Conservation (phyloP, 441 rosid species). For the Breynia disticha region DNA sequence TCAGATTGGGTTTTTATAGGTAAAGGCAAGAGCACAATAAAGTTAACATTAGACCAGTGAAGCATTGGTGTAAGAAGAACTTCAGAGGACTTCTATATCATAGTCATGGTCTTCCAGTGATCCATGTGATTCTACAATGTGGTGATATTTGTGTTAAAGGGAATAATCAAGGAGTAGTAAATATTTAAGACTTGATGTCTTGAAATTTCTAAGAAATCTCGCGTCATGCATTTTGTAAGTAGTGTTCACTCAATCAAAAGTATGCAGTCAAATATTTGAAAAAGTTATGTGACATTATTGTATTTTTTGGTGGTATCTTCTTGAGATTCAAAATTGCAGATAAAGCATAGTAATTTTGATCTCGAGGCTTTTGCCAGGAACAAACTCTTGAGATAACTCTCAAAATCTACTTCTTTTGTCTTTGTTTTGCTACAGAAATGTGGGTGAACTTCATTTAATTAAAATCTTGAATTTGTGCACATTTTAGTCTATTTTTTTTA, state of each 20-base stretch:
- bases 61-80: too few relatives aligned
- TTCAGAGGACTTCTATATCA: slow-evolving; percentile 73
- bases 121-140: slow-evolving; percentile 95
- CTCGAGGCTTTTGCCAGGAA: too few relatives aligned
- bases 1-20: slow-evolving; percentile 29
- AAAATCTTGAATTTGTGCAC: too few relatives aligned
- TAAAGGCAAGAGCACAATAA: slow-evolving; percentile 82
- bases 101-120: slow-evolving; percentile 82
- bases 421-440: too few relatives aligned
- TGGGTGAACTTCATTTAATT: too few relatives aligned
- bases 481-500: too few relatives aligned
- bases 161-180: slow-evolving; percentile 92
- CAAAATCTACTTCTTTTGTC: too few relatives aligned
- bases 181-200: slow-evolving; percentile 96
- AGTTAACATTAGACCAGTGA: slow-evolving; percentile 86
- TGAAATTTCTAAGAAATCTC: slow-evolving; percentile 66
- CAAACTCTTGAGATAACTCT: too few relatives aligned
- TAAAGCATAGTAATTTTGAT: slow-evolving; percentile 42
- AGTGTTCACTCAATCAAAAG: slow-evolving; percentile 16
- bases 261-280: neutral
- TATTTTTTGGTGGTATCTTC: slow-evolving; percentile 35
- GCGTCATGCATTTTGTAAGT: slow-evolving; percentile 89
- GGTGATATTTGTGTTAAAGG: slow-evolving; percentile 92
- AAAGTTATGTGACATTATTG: neutral
- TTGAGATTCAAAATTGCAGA: slow-evolving; percentile 60